These are phyloP conservation scores for Komagataea norvegica DNA, from an alignment of 1,139 yeast species.

Conservation along the genomic window DNA sequence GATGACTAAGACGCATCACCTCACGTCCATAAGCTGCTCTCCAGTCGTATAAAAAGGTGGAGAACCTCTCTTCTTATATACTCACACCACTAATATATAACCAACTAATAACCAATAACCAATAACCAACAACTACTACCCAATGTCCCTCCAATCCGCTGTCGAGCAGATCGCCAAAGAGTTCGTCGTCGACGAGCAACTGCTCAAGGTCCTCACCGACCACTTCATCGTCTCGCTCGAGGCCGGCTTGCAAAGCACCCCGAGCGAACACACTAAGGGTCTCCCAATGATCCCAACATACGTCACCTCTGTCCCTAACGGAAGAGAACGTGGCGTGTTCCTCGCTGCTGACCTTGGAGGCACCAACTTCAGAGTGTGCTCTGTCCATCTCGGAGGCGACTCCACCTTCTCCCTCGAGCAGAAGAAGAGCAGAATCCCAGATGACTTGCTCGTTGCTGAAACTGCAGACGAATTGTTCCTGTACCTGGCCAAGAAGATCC, in stretches of 20 bases:
- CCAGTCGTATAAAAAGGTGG: neutral
- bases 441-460: constrained; percentile 56
- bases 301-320: constrained; percentile 76
- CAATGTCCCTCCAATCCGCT: constrained; percentile 21
- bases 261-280: constrained; percentile 29
- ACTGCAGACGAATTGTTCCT: constrained; percentile 55
- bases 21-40: too few relatives aligned
- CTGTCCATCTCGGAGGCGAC: constrained; percentile 73
- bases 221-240: constrained; percentile 60
- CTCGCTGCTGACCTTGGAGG: constrained; percentile 87
- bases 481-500: constrained; percentile 64
- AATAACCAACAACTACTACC: neutral
- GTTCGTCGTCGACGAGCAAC: constrained; percentile 50
- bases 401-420: constrained; percentile 70
- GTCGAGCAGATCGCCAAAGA: constrained; percentile 49
- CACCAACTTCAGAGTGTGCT: constrained; percentile 84
- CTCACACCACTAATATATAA: too few relatives aligned
- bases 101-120: neutral
- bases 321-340: constrained; percentile 69
- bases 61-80: neutral
- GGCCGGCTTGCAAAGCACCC: constrained; percentile 42
- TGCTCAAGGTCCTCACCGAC: constrained; percentile 55
- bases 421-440: constrained; percentile 67
- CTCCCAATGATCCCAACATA: constrained; percentile 87
- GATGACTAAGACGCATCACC: neutral